Evolutionary conservation across 352 stramenopile species (phyloP).

Genomic region (Globisporangium cederbergense): DNA sequence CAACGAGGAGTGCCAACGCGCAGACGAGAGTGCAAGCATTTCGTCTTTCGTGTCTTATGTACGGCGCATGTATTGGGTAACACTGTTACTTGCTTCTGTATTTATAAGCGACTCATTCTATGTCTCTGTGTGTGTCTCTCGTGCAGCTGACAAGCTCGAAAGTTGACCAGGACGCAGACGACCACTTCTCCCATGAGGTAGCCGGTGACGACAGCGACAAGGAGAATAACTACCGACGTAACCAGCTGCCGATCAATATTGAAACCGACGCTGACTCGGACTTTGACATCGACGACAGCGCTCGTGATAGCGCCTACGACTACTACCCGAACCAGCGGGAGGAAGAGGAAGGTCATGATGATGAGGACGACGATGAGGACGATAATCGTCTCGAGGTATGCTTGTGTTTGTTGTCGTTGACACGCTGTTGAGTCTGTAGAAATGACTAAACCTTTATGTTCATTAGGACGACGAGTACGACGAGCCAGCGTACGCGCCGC

Average conservation of each 20-base stretch:
- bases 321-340: constrained; percentile 16
- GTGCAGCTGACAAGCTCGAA: constrained; percentile 2
- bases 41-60: constrained; percentile 68
- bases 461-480: constrained; percentile 6
- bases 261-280: background rate
- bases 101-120: background rate
- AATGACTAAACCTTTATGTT: constrained; percentile 8
- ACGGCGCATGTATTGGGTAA: constrained; percentile 13
- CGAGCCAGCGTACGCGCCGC: background rate
- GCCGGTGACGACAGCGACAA: constrained; percentile 24
- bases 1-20: constrained; percentile 52
- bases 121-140: background rate
- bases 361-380: constrained; percentile 16
- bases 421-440: background rate
- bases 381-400: constrained; percentile 7
- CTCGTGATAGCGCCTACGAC: constrained; percentile 11
- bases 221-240: constrained; percentile 28
- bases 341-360: constrained; percentile 22
- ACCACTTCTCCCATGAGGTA: constrained; percentile 13
- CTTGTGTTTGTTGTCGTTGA: background rate
- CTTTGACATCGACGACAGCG: constrained; percentile 4
- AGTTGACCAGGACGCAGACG: background rate
- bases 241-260: background rate
- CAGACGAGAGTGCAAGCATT: constrained; percentile 63
- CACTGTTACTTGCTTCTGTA: background rate